phyloP scores from a whole-genome alignment of 768 basidiomycete genomes.

The Amanita phalloides region DNA sequence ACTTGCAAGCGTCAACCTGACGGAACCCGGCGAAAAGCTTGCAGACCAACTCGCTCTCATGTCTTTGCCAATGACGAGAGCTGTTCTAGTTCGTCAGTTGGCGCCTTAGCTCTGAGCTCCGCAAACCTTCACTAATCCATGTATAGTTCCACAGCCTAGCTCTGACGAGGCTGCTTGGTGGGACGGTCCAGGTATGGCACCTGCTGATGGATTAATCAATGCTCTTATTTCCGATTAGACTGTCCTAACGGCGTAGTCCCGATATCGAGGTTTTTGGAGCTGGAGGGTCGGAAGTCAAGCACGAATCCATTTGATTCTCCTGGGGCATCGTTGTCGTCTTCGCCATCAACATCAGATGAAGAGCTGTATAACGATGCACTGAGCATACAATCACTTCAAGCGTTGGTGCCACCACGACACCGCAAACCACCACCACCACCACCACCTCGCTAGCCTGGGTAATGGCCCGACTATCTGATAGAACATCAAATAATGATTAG shows the following conservation, averaged over 20 bases:
- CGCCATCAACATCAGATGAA: constrained; percentile 78
- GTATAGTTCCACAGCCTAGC: constrained; percentile 75
- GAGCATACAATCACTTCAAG: constrained; percentile 59
- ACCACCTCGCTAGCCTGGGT: constrained; percentile 22
- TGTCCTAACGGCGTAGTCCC: constrained; percentile 47
- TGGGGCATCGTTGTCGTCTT: constrained; percentile 51
- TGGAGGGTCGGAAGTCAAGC: constrained; percentile 11
- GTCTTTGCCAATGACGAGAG: constrained; percentile 29
- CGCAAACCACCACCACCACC: constrained; percentile 31
- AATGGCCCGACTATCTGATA: background rate
- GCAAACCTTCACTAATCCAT: background rate
- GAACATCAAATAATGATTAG: constrained; percentile 5
- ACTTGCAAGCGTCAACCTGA: constrained; percentile 51
- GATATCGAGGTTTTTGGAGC: constrained; percentile 26
- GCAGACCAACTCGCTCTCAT: constrained; percentile 62
- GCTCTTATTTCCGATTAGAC: constrained; percentile 23
- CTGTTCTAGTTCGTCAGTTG: constrained; percentile 31
- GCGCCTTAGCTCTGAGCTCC: background rate
- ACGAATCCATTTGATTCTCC: constrained; percentile 72
- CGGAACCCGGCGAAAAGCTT: constrained; percentile 54
- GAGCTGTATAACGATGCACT: constrained; percentile 71
- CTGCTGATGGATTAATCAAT: background rate
- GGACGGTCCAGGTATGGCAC: constrained; percentile 50
- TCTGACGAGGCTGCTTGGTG: constrained; percentile 74
- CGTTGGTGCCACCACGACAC: constrained; percentile 38